A percentile compares a stretch with the other conserved stretches of the same genome.
Conservation (phyloP, 2,329 filamentous ascomycete species). For the Sclerotinia minor region DNA sequence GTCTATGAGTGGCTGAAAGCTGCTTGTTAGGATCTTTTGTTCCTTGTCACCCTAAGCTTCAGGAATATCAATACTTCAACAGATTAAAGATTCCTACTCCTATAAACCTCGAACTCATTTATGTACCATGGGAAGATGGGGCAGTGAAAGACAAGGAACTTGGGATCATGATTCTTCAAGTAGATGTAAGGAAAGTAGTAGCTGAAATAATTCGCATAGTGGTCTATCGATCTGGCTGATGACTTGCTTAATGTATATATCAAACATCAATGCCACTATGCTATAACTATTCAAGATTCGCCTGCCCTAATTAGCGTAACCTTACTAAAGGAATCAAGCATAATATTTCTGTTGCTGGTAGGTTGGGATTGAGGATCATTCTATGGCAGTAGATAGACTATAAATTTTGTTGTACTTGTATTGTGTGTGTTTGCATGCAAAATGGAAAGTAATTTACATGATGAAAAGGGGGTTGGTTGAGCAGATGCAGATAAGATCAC, state of each 20-base stretch:
- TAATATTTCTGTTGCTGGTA: not conserved
- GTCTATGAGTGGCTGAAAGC: not conserved
- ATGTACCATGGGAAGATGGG: not conserved
- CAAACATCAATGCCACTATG: not conserved
- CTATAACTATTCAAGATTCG: not conserved
- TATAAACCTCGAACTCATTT: not conserved
- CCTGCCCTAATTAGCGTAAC: not conserved
- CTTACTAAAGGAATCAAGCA: not conserved
- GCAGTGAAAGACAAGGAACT: constrained; percentile 3
- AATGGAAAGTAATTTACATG: not conserved
- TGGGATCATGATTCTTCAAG: not conserved
- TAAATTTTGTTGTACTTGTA: not conserved
- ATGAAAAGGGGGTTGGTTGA: not conserved
- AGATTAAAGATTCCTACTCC: too few relatives aligned
- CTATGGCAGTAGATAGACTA: not conserved
- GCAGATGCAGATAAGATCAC: not conserved
- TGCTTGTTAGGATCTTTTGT: not conserved
- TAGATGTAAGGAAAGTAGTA: not conserved
- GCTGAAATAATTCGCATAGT: not conserved
- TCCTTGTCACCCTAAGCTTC: not conserved
- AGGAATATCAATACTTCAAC: not conserved
- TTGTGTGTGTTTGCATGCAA: not conserved
- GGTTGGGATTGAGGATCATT: not conserved
- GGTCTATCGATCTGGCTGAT: not conserved
- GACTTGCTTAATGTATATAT: not conserved